These are phyloP conservation scores for Russula olivacea DNA, from an alignment of 768 basidiomycete species.

Conservation along the genomic window DNA sequence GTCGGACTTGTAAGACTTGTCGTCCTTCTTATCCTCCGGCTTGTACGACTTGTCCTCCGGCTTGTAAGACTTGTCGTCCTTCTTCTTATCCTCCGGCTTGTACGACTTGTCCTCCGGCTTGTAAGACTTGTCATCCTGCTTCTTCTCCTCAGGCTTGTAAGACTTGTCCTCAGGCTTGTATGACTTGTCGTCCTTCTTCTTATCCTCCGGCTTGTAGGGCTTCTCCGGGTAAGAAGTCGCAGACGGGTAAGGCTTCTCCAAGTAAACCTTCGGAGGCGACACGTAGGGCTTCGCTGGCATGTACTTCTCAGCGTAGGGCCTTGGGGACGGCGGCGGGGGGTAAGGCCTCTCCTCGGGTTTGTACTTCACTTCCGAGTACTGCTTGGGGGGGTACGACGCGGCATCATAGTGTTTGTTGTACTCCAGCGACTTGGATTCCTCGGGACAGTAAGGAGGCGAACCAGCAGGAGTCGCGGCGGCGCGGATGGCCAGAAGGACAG, in stretches of 20 bases:
- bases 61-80: not conserved
- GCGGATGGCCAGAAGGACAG: constrained; percentile 1
- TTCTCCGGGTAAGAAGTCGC: not conserved
- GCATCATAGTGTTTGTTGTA: not conserved
- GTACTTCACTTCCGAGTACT: not conserved
- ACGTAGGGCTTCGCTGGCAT: not conserved
- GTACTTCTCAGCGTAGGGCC: not conserved
- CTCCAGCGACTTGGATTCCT: not conserved
- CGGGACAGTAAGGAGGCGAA: not conserved
- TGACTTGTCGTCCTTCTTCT: not conserved
- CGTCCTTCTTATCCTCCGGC: not conserved
- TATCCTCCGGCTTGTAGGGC: not conserved
- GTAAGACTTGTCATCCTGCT: not conserved
- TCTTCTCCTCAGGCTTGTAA: not conserved
- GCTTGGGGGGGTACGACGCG: not conserved
- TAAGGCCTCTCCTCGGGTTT: constrained; percentile 3
- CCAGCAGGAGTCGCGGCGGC: constrained; percentile 8
- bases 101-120: not conserved
- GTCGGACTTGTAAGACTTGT: not conserved
- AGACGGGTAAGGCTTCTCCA: not conserved
- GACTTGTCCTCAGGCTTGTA: not conserved
- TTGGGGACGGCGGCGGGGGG: not conserved
- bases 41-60: not conserved
- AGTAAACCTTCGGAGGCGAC: not conserved
- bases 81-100: too few species aligned